Percentiles rank a stretch among this genome's conserved stretches.
phyloP scores from a whole-genome alignment of 1,284 basidiomycete species.

The Ustanciosporium gigantosporum region DNA sequence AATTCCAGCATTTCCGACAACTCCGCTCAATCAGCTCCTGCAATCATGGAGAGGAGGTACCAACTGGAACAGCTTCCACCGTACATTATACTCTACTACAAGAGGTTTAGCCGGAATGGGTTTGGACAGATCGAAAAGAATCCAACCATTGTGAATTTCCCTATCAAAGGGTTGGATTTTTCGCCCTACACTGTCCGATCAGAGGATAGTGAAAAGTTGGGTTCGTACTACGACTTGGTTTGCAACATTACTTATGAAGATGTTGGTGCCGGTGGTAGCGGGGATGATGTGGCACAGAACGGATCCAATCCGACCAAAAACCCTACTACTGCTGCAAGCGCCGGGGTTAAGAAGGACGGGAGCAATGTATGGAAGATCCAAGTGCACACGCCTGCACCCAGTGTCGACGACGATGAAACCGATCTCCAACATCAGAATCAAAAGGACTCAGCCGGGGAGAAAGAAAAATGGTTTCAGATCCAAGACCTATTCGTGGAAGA shows the following conservation, averaged over 20 bases:
- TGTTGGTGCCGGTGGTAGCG: no score
- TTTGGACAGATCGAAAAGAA: conserved; percentile 99
- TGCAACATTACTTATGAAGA: conserved; percentile 93
- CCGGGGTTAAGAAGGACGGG: conserved; percentile 83
- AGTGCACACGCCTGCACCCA: conserved; percentile 70
- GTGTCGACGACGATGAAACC: conserved; percentile 61
- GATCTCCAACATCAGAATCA: neutral
- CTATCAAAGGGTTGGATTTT: conserved; percentile 74
- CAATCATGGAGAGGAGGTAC: no score
- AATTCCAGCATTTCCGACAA: conserved; percentile 36
- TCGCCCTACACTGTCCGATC: conserved; percentile 33
- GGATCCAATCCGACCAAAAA: no score
- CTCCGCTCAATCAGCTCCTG: no score
- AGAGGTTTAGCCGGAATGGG: conserved; percentile 95
- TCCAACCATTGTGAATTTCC: conserved; percentile 97
- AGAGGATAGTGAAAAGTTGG: conserved; percentile 63
- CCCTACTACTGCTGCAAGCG: no score
- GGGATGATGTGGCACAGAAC: no score
- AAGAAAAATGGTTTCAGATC: conserved; percentile 94
- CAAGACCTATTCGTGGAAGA: conserved; percentile 97
- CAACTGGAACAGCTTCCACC: conserved; percentile 85
- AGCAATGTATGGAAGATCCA: conserved; percentile 90
- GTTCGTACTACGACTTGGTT: conserved; percentile 86
- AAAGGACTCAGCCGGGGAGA: no score
- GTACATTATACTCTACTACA: conserved; percentile 92